phyloP scores from a whole-genome alignment of 805 yeast species.

The Yamadazyma takamatsuzukensis region DNA sequence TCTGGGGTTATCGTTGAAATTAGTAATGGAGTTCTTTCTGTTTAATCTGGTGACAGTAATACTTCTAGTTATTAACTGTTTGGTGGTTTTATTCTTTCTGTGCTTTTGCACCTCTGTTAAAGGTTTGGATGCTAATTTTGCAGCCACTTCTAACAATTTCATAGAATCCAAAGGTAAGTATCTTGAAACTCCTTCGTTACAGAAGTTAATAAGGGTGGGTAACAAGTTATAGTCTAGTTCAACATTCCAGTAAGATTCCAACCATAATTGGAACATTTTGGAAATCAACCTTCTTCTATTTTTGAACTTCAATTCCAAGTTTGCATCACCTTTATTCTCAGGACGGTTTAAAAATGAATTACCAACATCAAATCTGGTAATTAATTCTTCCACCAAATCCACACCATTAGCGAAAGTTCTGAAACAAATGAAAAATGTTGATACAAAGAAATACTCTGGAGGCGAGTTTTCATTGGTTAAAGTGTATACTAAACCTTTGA shows the following conservation, averaged over 20 bases:
- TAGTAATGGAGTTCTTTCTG: constrained; percentile 32
- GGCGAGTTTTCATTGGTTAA: constrained; percentile 63
- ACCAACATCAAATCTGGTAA: constrained; percentile 58
- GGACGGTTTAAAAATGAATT: constrained; percentile 19
- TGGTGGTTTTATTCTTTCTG: constrained; percentile 11
- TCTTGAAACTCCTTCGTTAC: constrained; percentile 69
- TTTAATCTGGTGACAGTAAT: constrained; percentile 34
- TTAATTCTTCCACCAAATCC: constrained; percentile 65
- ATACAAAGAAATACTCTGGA: constrained; percentile 63
- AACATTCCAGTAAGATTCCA: constrained; percentile 85
- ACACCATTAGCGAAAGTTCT: constrained; percentile 65
- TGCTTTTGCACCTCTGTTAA: constrained; percentile 39
- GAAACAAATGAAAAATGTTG: constrained; percentile 76
- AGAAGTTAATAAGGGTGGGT: constrained; percentile 71
- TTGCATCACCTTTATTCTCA: constrained; percentile 13
- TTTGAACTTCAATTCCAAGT: constrained; percentile 37
- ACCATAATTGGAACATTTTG: constrained; percentile 74
- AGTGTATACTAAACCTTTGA: constrained; percentile 61
- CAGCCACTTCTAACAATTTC: constrained; percentile 57
- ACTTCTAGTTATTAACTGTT: constrained; percentile 53
- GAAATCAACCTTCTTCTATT: constrained; percentile 66
- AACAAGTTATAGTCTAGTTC: constrained; percentile 55
- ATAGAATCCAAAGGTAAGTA: constrained; percentile 64
- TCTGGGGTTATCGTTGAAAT: constrained; percentile 20
- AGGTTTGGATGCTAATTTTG: constrained; percentile 55